Conservation (phyloP, 2,329 filamentous ascomycete genomes). For the Spiromastix sp. region DNA sequence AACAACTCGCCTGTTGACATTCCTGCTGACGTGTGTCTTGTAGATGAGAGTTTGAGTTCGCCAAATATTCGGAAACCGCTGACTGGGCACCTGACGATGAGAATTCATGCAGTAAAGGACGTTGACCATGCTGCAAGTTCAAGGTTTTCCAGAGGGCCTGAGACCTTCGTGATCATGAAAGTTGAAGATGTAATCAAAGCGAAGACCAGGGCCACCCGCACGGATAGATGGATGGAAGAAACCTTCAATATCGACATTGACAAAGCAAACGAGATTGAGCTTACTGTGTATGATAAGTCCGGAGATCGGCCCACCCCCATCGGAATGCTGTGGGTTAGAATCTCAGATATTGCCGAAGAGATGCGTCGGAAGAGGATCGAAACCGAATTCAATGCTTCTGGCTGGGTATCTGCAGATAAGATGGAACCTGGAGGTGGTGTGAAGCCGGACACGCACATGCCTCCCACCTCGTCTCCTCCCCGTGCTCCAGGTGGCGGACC, state of each 20-base stretch:
- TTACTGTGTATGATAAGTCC: constrained; percentile 94
- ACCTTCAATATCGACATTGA: constrained; percentile 87
- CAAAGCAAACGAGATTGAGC: constrained; percentile 96
- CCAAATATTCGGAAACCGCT: constrained; percentile 94
- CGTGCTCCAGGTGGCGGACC: constrained; percentile 14
- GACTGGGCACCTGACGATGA: constrained; percentile 77
- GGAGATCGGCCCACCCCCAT: constrained; percentile 86
- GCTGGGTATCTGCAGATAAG: constrained; percentile 95
- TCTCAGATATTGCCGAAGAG: constrained; percentile 95
- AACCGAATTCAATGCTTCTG: constrained; percentile 83
- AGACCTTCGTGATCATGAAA: constrained; percentile 93
- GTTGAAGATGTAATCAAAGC: constrained; percentile 90
- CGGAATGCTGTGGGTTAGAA: constrained; percentile 88
- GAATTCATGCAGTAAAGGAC: constrained; percentile 80
- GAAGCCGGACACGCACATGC: constrained; percentile 45
- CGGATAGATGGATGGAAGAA: constrained; percentile 85
- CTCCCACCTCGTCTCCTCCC: constrained; percentile 27
- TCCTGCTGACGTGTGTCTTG: constrained; percentile 4
- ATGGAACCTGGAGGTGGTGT: constrained; percentile 56
- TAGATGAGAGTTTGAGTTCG: constrained; percentile 92
- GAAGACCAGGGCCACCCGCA: constrained; percentile 73
- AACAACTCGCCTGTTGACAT: no score
- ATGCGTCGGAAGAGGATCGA: constrained; percentile 96
- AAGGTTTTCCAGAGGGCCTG: constrained; percentile 78
- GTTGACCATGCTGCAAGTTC: constrained; percentile 82